phyloP scores from a whole-genome alignment of 2,329 filamentous ascomycete genomes.

The Grosmannia serpens region DNA sequence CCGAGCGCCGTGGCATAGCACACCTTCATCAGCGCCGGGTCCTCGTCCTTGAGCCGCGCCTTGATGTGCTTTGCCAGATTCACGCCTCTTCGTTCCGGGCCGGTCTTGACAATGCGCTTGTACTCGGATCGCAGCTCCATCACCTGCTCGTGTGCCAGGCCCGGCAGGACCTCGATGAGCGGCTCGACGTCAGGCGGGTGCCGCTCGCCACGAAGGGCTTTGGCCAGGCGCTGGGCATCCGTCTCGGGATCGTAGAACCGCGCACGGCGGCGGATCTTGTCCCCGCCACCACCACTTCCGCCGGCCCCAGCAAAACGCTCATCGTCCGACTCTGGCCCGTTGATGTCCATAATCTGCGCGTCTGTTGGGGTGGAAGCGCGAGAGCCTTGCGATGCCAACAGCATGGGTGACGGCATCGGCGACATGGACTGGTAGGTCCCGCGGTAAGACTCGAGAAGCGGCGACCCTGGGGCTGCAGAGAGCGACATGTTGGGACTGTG shows the following conservation, averaged over 20 bases:
- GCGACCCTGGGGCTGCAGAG: conserved; percentile 58
- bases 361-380: conserved; percentile 30
- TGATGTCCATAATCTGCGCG: conserved; percentile 33
- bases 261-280: conserved; percentile 44
- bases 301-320: background rate
- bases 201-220: conserved; percentile 58
- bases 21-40: conserved; percentile 73
- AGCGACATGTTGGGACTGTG: conserved; percentile 29
- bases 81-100: conserved; percentile 60
- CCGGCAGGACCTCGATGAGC: conserved; percentile 74
- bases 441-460: conserved; percentile 81
- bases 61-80: conserved; percentile 82
- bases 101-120: conserved; percentile 78
- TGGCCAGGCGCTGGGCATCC: conserved; percentile 65
- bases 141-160: conserved; percentile 76
- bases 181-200: conserved; percentile 53
- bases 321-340: conserved; percentile 39
- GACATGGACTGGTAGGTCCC: conserved; percentile 92
- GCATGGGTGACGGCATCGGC: conserved; percentile 79
- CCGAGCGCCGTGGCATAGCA: conserved; percentile 85
- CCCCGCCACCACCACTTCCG: conserved; percentile 23
- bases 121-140: conserved; percentile 80
- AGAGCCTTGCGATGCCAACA: conserved; percentile 38
- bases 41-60: conserved; percentile 58
- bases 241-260: conserved; percentile 78